Conservation (phyloP, 2,329 filamentous ascomycete species). For the Rosellinia necatrix region DNA sequence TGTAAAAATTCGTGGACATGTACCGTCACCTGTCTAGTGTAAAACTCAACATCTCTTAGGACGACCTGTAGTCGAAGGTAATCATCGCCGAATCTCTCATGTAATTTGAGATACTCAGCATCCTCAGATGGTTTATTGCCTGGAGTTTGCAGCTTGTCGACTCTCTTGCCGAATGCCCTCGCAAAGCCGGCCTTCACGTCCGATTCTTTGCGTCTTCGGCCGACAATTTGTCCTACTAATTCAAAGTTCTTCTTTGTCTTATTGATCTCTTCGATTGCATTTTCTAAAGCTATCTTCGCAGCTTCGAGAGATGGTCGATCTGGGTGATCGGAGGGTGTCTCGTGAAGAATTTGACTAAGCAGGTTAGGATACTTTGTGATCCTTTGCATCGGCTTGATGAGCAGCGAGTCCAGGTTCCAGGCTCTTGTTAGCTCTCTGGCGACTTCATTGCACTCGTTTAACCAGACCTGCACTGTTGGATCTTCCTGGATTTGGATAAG, state of each 20-base stretch:
- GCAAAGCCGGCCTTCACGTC: constrained; percentile 84
- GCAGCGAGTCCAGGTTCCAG: constrained; percentile 93
- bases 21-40: constrained; percentile 78
- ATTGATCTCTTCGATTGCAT: constrained; percentile 84
- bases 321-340: constrained; percentile 81
- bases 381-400: constrained; percentile 95
- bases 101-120: constrained; percentile 75
- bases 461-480: constrained; percentile 75
- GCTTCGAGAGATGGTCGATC: constrained; percentile 69
- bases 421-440: constrained; percentile 90
- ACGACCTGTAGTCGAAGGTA: constrained; percentile 92
- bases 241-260: constrained; percentile 95
- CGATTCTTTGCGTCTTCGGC: constrained; percentile 84
- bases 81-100: constrained; percentile 89
- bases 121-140: constrained; percentile 71
- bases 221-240: constrained; percentile 85
- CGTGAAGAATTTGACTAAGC: constrained; percentile 76
- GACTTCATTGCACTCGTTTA: constrained; percentile 89
- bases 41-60: constrained; percentile 90
- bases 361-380: constrained; percentile 93
- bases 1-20: constrained; percentile 82
- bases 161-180: constrained; percentile 86
- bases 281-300: constrained; percentile 60
- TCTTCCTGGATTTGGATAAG: constrained; percentile 68
- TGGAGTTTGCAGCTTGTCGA: constrained; percentile 78